These are phyloP conservation scores for Setaria italica DNA, from an alignment of 202 grass and related monocot species.

Conservation along the genomic window DNA sequence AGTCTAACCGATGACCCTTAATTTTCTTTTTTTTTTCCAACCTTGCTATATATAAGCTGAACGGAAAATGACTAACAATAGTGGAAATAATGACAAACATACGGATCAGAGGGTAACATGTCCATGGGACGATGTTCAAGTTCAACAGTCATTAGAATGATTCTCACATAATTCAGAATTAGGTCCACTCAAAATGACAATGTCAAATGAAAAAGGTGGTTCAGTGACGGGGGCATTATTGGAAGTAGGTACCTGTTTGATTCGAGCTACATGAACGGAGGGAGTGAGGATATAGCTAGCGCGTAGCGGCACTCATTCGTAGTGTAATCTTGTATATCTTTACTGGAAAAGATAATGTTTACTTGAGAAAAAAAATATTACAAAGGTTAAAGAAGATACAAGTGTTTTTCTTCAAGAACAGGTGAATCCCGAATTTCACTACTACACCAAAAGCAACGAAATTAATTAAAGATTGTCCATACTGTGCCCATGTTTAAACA, in stretches of 20 bases:
- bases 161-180: background rate
- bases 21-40: background rate
- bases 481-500: too few relatives aligned
- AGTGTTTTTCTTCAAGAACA: too few relatives aligned
- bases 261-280: background rate
- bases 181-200: background rate
- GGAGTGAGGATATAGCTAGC: background rate
- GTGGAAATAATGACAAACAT: background rate
- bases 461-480: too few relatives aligned
- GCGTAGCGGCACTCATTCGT: too few relatives aligned
- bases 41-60: too few relatives aligned
- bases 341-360: too few relatives aligned
- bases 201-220: background rate
- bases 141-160: background rate
- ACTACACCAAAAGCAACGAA: too few relatives aligned
- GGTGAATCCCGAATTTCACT: too few relatives aligned
- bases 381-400: too few relatives aligned
- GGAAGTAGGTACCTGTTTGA: background rate
- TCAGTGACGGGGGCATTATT: background rate
- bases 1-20: background rate
- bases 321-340: too few relatives aligned
- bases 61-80: too few relatives aligned
- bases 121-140: background rate
- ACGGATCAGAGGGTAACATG: background rate
- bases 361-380: too few relatives aligned